A percentile compares a stretch with the other conserved stretches of the same genome.
Evolutionary conservation across 2,329 filamentous ascomycete genomes (phyloP).

Genomic region (Pseudogymnoascus sp.): DNA sequence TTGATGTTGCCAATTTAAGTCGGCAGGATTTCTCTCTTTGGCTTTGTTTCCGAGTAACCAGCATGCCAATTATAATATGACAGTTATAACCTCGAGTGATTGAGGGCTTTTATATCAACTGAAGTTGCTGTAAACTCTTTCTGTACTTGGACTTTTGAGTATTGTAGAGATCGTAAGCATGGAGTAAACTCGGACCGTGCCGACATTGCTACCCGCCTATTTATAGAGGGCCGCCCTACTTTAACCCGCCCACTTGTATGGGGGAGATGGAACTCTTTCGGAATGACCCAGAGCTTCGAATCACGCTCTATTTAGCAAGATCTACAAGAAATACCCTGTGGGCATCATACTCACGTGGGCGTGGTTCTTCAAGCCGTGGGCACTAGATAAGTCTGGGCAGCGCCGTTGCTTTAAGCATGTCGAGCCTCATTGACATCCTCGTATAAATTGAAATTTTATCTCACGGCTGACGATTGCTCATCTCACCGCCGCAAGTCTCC

Average conservation of each 20-base stretch:
- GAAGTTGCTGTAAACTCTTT: neutral
- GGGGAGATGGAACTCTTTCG: neutral
- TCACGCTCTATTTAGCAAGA: neutral
- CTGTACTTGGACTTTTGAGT: neutral
- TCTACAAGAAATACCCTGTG: neutral
- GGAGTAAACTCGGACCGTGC: slow-evolving; percentile 1
- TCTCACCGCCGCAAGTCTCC: neutral
- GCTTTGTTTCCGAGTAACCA: neutral
- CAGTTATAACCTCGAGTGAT: neutral
- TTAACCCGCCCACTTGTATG: neutral
- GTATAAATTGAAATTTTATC: neutral
- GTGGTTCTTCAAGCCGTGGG: neutral
- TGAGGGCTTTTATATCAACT: neutral
- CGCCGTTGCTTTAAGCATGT: neutral
- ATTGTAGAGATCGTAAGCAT: neutral
- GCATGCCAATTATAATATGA: neutral
- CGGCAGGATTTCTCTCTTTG: neutral
- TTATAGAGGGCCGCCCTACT: neutral
- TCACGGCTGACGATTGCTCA: neutral
- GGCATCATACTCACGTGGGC: neutral
- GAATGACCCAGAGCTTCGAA: neutral
- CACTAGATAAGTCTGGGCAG: neutral
- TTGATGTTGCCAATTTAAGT: neutral
- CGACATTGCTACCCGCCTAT: neutral
- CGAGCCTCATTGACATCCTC: neutral